Percentiles rank a stretch among this genome's conserved stretches.
These are phyloP conservation scores for Pelagomonas calceolata DNA, from an alignment of 108 stramenopile species.

Conservation along the genomic window DNA sequence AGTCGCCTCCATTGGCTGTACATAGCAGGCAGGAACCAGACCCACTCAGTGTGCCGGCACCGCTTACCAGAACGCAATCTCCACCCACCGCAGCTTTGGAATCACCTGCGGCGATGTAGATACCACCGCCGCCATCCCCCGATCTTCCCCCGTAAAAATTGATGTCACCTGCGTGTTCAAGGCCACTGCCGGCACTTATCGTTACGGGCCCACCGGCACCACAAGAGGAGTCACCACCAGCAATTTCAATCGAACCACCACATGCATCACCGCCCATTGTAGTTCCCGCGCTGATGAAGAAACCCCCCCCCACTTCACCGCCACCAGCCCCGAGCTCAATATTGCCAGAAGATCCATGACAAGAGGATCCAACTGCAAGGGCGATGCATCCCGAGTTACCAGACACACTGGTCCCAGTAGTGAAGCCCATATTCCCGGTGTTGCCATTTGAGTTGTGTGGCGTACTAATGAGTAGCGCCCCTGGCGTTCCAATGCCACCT, in stretches of 20 bases:
- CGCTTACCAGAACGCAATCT: not conserved
- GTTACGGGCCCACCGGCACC: slow-evolving; percentile 3
- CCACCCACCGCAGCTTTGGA: not conserved
- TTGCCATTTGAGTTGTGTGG: not conserved
- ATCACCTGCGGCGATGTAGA: slow-evolving; percentile 5
- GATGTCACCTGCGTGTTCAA: not conserved
- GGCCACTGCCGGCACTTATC: not conserved
- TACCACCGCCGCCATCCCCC: not conserved
- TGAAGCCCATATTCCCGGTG: not conserved
- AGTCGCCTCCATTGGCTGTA: not conserved
- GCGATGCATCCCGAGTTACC: no score
- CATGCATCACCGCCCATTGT: not conserved
- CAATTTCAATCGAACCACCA: slow-evolving; percentile 1
- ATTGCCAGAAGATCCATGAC: no score
- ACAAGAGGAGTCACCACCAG: slow-evolving; percentile 1
- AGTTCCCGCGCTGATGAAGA: not conserved
- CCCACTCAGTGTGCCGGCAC: not conserved
- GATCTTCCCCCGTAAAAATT: not conserved
- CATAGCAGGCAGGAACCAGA: slow-evolving; percentile 1
- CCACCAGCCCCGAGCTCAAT: no score
- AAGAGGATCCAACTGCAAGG: no score
- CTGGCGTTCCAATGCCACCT: not conserved
- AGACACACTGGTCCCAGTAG: not conserved
- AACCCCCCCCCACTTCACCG: not conserved
- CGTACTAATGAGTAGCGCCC: not conserved